Evolutionary conservation across 129 eudicot species (phyloP).

Genomic region (Escallonia rubra): DNA sequence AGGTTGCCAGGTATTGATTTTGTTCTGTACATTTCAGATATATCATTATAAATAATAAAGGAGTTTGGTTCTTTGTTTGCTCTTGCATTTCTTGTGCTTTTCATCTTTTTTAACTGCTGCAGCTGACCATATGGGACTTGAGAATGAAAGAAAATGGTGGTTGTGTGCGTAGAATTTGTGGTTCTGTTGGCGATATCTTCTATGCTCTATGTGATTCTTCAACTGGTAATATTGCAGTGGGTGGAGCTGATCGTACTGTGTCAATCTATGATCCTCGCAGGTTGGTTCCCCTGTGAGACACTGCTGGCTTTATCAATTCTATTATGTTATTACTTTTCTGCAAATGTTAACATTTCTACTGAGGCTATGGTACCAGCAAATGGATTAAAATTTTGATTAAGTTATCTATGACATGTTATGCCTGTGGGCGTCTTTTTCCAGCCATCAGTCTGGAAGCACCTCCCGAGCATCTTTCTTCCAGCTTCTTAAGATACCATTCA

Average conservation of each 20-base stretch:
- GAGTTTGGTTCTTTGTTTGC: neutral
- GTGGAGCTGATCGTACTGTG: conserved; percentile 82
- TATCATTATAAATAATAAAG: neutral
- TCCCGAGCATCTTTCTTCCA: too few relatives aligned
- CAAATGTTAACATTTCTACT: too few relatives aligned
- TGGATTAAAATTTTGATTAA: too few relatives aligned
- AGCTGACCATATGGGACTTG: conserved; percentile 76
- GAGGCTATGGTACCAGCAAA: too few relatives aligned
- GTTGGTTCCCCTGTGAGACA: conserved; percentile 23
- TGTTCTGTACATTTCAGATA: neutral
- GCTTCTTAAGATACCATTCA: too few relatives aligned
- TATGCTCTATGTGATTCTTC: conserved; percentile 67
- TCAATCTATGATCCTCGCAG: conserved; percentile 87
- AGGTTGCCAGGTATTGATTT: conserved; percentile 69
- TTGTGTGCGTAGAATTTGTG: conserved; percentile 66
- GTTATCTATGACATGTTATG: too few relatives aligned
- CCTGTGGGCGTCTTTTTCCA: too few relatives aligned
- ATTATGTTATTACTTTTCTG: too few relatives aligned
- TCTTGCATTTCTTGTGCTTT: conserved; percentile 4
- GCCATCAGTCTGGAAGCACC: too few relatives aligned
- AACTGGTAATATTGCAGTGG: conserved; percentile 67
- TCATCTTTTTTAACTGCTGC: conserved; percentile 7
- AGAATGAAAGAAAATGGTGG: conserved; percentile 79
- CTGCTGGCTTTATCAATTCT: too few relatives aligned
- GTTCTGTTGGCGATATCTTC: conserved; percentile 65